A percentile compares a stretch with the other conserved stretches of the same genome.
These are phyloP conservation scores for Wickerhamomyces ciferrii DNA, from an alignment of 805 yeast species.

Conservation along the genomic window DNA sequence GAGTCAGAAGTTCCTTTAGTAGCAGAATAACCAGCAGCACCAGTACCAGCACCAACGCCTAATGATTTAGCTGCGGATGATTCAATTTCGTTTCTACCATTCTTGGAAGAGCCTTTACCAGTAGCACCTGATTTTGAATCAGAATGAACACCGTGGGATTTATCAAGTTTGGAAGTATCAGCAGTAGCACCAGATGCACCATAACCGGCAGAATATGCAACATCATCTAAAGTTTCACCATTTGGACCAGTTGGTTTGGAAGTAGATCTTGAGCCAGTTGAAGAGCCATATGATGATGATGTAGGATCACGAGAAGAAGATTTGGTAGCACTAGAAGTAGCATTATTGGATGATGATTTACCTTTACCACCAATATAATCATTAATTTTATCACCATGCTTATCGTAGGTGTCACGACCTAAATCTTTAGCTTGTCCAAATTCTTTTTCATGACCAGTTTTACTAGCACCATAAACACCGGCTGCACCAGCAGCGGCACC, in stretches of 20 bases:
- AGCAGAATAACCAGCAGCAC: not conserved
- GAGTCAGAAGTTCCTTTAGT: not conserved
- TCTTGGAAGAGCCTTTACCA: not conserved
- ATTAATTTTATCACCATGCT: not conserved
- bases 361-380: not conserved
- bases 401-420: not conserved
- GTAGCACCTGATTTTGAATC: not conserved
- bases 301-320: not conserved
- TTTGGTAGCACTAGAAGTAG: not conserved
- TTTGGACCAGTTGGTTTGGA: not conserved
- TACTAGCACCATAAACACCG: constrained; percentile 1
- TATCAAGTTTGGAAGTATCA: not conserved
- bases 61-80: not conserved
- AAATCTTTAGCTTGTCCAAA: not conserved
- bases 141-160: not conserved
- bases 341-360: not conserved
- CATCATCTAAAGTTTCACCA: constrained; percentile 1
- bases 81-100: not conserved
- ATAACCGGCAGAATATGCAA: constrained; percentile 1
- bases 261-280: not conserved
- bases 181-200: constrained; percentile 2
- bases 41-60: not conserved
- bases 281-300: not conserved
- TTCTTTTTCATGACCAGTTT: not conserved
- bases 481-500: constrained; percentile 2